Conservation (phyloP, 208 protist species). For the Strigomonas culicis region DNA sequence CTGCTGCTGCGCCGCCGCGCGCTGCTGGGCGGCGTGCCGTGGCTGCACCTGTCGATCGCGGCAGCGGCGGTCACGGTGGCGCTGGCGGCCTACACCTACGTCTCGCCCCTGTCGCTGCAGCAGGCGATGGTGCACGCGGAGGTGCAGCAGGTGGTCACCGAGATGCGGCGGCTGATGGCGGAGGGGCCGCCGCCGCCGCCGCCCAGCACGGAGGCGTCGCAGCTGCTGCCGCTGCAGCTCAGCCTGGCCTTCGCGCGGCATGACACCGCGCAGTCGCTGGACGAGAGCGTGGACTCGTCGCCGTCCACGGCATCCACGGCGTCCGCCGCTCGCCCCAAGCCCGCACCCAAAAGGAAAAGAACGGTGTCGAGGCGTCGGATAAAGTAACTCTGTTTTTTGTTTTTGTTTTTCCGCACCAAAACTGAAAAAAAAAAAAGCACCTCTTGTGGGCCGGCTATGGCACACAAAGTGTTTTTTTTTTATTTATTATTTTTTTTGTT, state of each 20-base stretch:
- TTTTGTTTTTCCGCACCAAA: background rate
- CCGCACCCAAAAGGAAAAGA: background rate
- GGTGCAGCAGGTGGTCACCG: constrained; percentile 20
- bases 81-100: constrained; percentile 21
- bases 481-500: constrained; percentile 15
- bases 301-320: background rate
- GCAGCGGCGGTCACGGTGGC: constrained; percentile 16
- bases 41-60: constrained; percentile 23
- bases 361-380: background rate
- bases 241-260: background rate
- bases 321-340: background rate
- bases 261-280: background rate
- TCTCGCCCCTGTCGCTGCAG: constrained; percentile 18
- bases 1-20: constrained; percentile 28
- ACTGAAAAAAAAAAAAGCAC: too few species aligned
- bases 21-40: constrained; percentile 11
- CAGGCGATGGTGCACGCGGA: constrained; percentile 39
- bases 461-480: background rate
- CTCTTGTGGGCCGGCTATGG: background rate
- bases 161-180: constrained; percentile 1
- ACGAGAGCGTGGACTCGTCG: background rate
- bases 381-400: background rate
- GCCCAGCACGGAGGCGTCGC: background rate
- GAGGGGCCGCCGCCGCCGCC: background rate
- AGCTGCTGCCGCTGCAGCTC: background rate